Evolutionary conservation across 1,139 yeast species (phyloP), one percentile per base, ranked within the genome.

Genomic region (Pichia sp.): DNA sequence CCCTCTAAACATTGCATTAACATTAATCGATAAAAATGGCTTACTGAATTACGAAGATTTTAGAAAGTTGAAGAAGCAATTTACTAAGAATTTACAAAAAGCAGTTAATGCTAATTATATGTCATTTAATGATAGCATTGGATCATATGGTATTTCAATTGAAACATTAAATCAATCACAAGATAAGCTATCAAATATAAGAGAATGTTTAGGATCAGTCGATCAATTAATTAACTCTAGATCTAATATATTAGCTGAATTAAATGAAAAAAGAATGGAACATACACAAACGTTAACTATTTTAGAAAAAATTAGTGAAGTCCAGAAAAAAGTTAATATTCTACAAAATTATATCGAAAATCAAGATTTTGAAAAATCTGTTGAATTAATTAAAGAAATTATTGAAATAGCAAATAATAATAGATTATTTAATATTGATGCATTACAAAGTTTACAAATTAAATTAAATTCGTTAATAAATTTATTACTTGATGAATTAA

Each of bases 41-140:
- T 82, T 82, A 57, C 11, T 40, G 6, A 76, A 82, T 51, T 71
- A 73, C 46, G 69, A 70, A 0, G 85, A 82, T 42, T 85, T 85
- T 53, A 63, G 70, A 39, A 70, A 69, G 44, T 58, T 82, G 45
- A 74, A 77, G 47, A 68, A 68, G 16, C 68, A 76, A 49, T 80
- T 90, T 12, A 78, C 79, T 29, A 62, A 63, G 29, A 76, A 81
- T 22, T 68, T 90, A 41, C 74, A 83, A 50, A 66, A 68, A 30
- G 89, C 90, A 4, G 97, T 89, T 25, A 82, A 81, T 54, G 86
- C 85, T 46, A 83, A 90, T 59, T 85, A 84, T 61, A 94, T 87
- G 60, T 80, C 87, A 2, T 90, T 90, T 66, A 89, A 87, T 61
- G 81, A 80, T 52, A 80, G 89, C 50, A 78, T 87, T 44, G 94